phyloP scores from a whole-genome alignment of 441 rosid genomes.

The Arabidopsis hybrid region DNA sequence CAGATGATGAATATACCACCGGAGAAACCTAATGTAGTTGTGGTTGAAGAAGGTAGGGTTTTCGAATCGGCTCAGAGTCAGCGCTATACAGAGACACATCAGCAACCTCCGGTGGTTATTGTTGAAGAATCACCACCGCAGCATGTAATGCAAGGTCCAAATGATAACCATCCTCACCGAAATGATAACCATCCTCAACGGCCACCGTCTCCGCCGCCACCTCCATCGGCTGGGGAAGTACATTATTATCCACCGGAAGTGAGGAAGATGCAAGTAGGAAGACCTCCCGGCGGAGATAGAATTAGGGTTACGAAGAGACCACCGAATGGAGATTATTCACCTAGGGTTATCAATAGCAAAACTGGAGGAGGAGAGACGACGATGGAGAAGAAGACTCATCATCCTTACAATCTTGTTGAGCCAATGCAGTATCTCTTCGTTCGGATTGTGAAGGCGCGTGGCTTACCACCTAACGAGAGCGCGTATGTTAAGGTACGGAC shows the following conservation, averaged over 20 bases:
- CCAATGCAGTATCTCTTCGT: conserved; percentile 87
- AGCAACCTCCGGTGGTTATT: conserved; percentile 60
- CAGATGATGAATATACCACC: conserved; percentile 42
- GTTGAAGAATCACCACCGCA: conserved; percentile 60
- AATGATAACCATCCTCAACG: conserved; percentile 32
- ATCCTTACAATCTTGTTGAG: conserved; percentile 80
- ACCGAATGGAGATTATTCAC: conserved; percentile 73
- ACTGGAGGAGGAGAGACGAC: conserved; percentile 33
- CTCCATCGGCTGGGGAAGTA: conserved; percentile 46
- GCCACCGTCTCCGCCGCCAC: conserved; percentile 57
- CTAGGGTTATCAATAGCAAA: conserved; percentile 63
- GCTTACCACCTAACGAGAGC: conserved; percentile 58
- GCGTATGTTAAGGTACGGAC: conserved; percentile 75
- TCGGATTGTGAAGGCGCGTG: conserved; percentile 78
- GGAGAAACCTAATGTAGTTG: conserved; percentile 50
- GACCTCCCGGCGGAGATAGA: conserved; percentile 60
- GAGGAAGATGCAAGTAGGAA: conserved; percentile 70
- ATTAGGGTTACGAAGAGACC: conserved; percentile 53
- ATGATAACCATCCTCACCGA: conserved; percentile 30
- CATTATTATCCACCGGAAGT: conserved; percentile 58
- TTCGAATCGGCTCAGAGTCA: conserved; percentile 54
- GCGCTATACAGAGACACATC: conserved; percentile 46
- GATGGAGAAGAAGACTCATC: conserved; percentile 48
- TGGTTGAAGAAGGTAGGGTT: conserved; percentile 64
- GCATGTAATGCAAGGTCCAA: conserved; percentile 33